A percentile compares a stretch with the other conserved stretches of the same genome.
These are phyloP conservation scores for Suillus plorans DNA, from an alignment of 768 basidiomycete genomes.

Conservation along the genomic window DNA sequence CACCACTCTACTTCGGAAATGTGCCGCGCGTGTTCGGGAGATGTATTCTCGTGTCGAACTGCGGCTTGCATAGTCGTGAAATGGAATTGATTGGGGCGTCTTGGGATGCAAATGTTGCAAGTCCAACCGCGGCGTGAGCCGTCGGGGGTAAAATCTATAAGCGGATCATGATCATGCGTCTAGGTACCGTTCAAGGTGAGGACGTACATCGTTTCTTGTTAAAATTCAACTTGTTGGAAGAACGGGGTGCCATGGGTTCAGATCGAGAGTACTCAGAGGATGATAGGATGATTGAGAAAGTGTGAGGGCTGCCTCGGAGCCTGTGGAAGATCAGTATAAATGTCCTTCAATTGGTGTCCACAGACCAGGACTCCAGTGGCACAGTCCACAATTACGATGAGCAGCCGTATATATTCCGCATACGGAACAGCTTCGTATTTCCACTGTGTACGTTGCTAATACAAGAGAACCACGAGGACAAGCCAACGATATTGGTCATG, in stretches of 20 bases:
- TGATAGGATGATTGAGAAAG: neutral
- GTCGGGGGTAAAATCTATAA: constrained; percentile 26
- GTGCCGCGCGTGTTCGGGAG: constrained; percentile 18
- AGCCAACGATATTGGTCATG: neutral
- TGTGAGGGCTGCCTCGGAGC: neutral
- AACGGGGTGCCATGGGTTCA: neutral
- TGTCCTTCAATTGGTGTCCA: neutral
- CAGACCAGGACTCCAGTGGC: neutral
- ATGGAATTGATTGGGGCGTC: constrained; percentile 18
- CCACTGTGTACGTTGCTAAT: neutral
- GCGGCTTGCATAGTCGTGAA: constrained; percentile 29
- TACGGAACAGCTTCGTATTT: constrained; percentile 1
- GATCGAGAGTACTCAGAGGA: neutral
- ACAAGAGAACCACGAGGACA: neutral
- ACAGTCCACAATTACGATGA: neutral
- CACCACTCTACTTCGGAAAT: constrained; percentile 13
- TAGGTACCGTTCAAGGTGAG: no score
- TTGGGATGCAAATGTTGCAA: constrained; percentile 33
- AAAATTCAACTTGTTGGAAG: neutral
- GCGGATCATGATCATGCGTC: neutral
- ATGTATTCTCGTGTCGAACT: constrained; percentile 30
- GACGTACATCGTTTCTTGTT: constrained; percentile 1
- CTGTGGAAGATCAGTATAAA: neutral
- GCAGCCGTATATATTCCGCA: neutral
- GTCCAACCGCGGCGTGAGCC: constrained; percentile 30